These are phyloP conservation scores for Mimosa pudica DNA, from an alignment of 306 rosid genomes.

Conservation along the genomic window DNA sequence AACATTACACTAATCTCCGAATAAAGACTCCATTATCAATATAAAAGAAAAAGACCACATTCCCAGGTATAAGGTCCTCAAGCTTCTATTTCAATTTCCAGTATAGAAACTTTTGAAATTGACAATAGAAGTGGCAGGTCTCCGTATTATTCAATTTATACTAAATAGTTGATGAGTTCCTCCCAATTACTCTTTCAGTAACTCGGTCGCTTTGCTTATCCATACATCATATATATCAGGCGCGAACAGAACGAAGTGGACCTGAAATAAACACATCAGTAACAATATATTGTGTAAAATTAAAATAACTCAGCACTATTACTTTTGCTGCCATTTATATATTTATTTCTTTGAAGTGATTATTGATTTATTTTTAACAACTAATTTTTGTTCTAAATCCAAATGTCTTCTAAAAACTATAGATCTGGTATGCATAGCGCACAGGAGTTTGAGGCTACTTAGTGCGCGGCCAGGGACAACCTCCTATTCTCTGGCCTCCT, in stretches of 20 bases:
- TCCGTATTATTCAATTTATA: constrained; percentile 18
- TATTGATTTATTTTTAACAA: not conserved
- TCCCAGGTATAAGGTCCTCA: not conserved
- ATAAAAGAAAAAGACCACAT: not conserved
- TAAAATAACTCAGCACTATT: not conserved
- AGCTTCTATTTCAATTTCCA: constrained; percentile 10
- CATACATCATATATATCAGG: constrained; percentile 63
- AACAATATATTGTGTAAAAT: not conserved
- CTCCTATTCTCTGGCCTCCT: no score
- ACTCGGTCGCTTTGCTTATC: constrained; percentile 61
- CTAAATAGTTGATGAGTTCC: constrained; percentile 16
- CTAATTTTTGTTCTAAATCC: not conserved
- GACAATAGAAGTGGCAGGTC: constrained; percentile 10
- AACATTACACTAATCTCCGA: not conserved
- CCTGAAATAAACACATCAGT: constrained; percentile 45
- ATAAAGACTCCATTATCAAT: not conserved
- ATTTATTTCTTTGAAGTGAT: not conserved
- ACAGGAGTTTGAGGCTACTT: not conserved
- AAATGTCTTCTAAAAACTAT: not conserved
- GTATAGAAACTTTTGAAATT: constrained; percentile 5
- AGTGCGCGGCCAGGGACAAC: no score
- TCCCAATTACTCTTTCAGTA: constrained; percentile 47
- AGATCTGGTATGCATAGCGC: not conserved
- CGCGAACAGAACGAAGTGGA: constrained; percentile 68
- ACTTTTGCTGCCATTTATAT: not conserved